Evolutionary conservation across 352 stramenopile genomes (phyloP), one percentile per base, ranked within the genome.

Genomic region (Globisporangium radiosum): DNA sequence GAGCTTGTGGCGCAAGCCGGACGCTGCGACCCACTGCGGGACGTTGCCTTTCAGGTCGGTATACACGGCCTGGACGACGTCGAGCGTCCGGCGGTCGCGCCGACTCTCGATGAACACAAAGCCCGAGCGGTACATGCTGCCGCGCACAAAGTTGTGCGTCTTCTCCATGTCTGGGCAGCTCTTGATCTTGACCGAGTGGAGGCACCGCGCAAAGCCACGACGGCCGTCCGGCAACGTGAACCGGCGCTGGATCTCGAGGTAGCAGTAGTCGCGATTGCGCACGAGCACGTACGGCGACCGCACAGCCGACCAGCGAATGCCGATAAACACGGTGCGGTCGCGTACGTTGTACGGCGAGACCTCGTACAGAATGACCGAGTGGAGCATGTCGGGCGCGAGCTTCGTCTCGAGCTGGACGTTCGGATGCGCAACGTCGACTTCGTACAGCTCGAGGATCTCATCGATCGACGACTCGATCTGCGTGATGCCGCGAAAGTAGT

Each of bases 181-280:
- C 61, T 89, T 86, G 63, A 94, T 92, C 64, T 91, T 94, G 55
- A 94, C 84, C 37, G 82, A 92, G 65, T 94, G 85, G 44, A 87
- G 63, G 60, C 85, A 94, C 0, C 81, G 78, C 47, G 72, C 78
- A 53, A 90, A 94, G 15, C 85, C 85, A 15, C 68, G 63, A 0
- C 79, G 66, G 3, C 77, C 81, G 54, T 90, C 75, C 0, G 74
- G 56, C 1, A 90, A 68, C 40, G 68, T 78, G 52, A 89, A 88
- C 8, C 70, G 74, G n/a, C 77, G 75, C 60, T 89, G 78, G 68
- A 87, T 83, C 60, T 94, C 85, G 47, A 92, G 54, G 66, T 81
- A 87, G 66, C 82, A 92, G 47, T 77, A 90, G 62, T 92, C 82
- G 44, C 82, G 74, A 65, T 88, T 88, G 55, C 79, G 76, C 50